Evolutionary conservation across 495 filamentous ascomycete species (phyloP).

Genomic region (Aspergillus panamensis): DNA sequence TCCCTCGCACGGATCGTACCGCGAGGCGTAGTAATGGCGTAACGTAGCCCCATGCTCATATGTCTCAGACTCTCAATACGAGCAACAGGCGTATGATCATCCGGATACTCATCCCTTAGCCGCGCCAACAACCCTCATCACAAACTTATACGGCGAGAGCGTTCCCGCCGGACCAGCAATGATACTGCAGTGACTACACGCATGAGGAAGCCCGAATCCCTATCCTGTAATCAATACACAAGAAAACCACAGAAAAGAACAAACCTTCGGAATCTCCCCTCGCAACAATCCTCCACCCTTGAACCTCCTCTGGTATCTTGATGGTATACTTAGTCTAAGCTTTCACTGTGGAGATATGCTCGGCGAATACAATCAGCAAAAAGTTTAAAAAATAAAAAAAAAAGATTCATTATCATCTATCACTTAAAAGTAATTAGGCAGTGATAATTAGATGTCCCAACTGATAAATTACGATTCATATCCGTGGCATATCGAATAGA

Average conservation of each 20-base stretch:
- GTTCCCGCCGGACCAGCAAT: constrained; percentile 45
- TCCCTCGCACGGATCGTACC: constrained; percentile 56
- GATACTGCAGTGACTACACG: constrained; percentile 42
- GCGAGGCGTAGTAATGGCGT: constrained; percentile 55
- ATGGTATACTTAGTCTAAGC: background rate
- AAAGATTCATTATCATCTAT: background rate
- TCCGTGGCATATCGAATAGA: constrained; percentile 38
- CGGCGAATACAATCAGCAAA: too few relatives aligned
- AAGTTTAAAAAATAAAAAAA: background rate
- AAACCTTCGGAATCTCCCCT: constrained; percentile 27
- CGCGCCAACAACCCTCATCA: constrained; percentile 59
- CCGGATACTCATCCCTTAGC: constrained; percentile 39
- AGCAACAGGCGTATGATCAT: constrained; percentile 58
- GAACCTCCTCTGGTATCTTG: constrained; percentile 27
- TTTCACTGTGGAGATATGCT: background rate
- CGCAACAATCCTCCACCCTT: constrained; percentile 29
- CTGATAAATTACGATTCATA: constrained; percentile 51
- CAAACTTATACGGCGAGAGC: constrained; percentile 79
- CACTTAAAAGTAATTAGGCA: background rate
- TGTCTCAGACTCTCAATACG: constrained; percentile 12
- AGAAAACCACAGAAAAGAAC: background rate
- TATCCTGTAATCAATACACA: background rate
- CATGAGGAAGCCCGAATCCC: constrained; percentile 40
- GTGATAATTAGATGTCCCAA: constrained; percentile 36
- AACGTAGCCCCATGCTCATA: constrained; percentile 3